Evolutionary conservation across 768 basidiomycete species (phyloP).

Genomic region (Serendipita vermifera): DNA sequence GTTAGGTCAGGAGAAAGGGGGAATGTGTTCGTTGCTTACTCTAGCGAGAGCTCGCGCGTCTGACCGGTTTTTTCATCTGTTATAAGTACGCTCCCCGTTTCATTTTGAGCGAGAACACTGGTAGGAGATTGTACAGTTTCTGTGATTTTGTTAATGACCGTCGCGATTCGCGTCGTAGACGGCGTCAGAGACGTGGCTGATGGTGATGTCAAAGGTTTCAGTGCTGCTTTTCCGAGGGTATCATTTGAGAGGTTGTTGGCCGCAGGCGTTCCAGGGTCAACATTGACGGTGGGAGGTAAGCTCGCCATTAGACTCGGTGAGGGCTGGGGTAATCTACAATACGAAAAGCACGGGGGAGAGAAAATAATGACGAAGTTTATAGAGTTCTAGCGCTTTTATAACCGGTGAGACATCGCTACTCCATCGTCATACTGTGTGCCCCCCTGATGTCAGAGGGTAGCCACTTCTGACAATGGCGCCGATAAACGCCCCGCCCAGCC

Average conservation of each 20-base stretch:
- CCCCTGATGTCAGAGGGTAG: no score
- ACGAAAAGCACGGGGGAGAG: no score
- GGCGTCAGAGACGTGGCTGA: neutral
- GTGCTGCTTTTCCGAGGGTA: neutral
- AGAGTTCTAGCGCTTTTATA: no score
- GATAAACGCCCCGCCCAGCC: no score
- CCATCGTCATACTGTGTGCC: no score
- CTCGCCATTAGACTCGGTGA: no score
- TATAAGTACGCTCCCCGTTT: neutral
- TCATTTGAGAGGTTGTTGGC: neutral
- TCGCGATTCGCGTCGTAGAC: neutral
- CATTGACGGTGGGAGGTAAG: neutral
- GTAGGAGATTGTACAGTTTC: constrained; percentile 4
- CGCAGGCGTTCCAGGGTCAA: neutral
- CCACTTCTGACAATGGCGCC: no score
- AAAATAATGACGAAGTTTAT: no score
- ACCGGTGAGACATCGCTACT: no score
- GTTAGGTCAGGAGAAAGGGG: no score
- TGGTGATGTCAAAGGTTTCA: neutral
- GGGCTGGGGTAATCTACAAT: no score
- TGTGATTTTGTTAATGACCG: neutral
- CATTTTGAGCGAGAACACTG: neutral
- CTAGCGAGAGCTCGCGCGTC: neutral
- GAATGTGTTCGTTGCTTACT: no score
- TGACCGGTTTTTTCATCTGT: neutral